A percentile compares a stretch with the other conserved stretches of the same genome.
phyloP scores from a whole-genome alignment of 768 basidiomycete genomes.

The Rickenella mellea region DNA sequence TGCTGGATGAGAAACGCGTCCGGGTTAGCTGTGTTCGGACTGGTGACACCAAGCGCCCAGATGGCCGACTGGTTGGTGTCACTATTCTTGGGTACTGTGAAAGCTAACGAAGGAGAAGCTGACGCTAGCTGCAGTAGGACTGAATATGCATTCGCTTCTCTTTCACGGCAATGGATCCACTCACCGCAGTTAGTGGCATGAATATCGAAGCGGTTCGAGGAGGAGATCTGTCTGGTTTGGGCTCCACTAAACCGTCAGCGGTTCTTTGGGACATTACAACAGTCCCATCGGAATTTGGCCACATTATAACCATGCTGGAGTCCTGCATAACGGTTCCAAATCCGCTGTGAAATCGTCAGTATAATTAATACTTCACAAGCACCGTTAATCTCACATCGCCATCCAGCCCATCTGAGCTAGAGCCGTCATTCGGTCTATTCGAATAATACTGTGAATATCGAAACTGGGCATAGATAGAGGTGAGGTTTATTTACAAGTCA shows the following conservation, averaged over 20 bases:
- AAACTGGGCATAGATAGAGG: background rate
- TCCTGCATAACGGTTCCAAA: constrained; percentile 41
- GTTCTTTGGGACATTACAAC: constrained; percentile 51
- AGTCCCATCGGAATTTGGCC: constrained; percentile 40
- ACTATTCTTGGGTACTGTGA: constrained; percentile 21
- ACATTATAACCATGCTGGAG: constrained; percentile 48
- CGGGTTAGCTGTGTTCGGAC: constrained; percentile 19
- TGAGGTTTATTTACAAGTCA: constrained; percentile 31
- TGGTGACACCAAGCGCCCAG: constrained; percentile 27
- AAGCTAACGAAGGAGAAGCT: constrained; percentile 19
- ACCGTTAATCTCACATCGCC: constrained; percentile 30
- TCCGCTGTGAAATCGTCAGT: constrained; percentile 19
- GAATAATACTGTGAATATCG: constrained; percentile 1
- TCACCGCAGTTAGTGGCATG: constrained; percentile 20
- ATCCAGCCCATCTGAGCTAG: constrained; percentile 40
- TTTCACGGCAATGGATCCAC: constrained; percentile 2
- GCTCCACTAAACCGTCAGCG: constrained; percentile 37
- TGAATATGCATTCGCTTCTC: constrained; percentile 2
- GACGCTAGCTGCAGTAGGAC: constrained; percentile 5
- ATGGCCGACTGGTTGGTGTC: constrained; percentile 22
- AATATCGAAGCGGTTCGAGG: constrained; percentile 32
- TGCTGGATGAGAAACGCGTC: constrained; percentile 25
- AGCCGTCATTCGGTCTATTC: constrained; percentile 35
- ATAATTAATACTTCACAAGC: background rate
- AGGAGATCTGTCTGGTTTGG: constrained; percentile 32